phyloP scores from a whole-genome alignment of 345 rosid species.

The Conringia planisiliqua region DNA sequence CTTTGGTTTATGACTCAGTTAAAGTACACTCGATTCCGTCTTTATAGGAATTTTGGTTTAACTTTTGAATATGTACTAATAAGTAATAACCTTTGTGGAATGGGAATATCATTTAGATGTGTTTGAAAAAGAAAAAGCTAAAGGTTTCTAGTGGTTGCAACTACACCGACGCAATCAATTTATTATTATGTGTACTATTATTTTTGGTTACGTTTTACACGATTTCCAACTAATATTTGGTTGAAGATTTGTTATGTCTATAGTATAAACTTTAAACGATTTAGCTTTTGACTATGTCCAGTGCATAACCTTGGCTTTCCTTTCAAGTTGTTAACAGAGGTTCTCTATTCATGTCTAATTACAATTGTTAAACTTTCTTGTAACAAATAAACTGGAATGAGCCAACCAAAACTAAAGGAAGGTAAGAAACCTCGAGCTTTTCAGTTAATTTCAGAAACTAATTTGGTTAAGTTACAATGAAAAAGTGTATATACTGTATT shows the following conservation, averaged over 20 bases:
- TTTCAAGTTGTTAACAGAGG: conserved; percentile 4
- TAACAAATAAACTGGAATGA: background rate
- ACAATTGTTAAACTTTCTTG: background rate
- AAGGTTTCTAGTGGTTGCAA: conserved; percentile 28
- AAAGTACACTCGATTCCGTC: too few species aligned
- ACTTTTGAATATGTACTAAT: background rate
- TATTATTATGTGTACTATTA: conserved; percentile 14
- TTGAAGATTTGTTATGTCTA: conserved; percentile 20
- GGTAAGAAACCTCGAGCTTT: background rate
- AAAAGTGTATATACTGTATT: background rate
- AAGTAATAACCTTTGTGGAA: background rate
- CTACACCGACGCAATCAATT: conserved; percentile 27
- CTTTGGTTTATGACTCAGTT: background rate
- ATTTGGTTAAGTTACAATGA: background rate
- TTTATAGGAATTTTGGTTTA: background rate
- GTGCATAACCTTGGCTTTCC: conserved; percentile 19
- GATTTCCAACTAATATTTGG: conserved; percentile 18
- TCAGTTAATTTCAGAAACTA: background rate
- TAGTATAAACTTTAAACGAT: background rate
- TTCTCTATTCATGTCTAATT: background rate
- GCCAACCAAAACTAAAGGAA: background rate
- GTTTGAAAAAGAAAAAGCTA: conserved; percentile 18
- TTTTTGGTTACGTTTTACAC: conserved; percentile 13
- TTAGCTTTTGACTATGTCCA: conserved; percentile 20
- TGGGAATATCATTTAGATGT: conserved; percentile 7